phyloP scores from a whole-genome alignment of 768 basidiomycete species.

The Trametes cingulata region DNA sequence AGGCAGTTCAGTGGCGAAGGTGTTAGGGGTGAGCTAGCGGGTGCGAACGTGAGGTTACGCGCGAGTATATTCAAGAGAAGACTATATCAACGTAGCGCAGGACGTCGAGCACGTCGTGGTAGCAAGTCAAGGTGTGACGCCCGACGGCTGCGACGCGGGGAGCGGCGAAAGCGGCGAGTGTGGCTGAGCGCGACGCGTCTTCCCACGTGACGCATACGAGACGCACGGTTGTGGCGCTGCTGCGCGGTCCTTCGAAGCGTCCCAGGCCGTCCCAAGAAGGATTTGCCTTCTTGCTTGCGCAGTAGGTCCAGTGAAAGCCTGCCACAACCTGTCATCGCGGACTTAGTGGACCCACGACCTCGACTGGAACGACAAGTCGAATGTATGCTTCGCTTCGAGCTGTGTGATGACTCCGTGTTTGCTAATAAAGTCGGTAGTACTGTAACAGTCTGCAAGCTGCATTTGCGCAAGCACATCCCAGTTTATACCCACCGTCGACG shows the following conservation, averaged over 20 bases:
- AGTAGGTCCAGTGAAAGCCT: background rate
- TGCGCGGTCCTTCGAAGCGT: background rate
- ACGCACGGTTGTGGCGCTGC: background rate
- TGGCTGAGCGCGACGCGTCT: constrained; percentile 20
- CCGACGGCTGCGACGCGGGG: background rate
- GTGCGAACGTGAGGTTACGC: background rate
- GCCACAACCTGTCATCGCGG: background rate
- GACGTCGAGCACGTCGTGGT: background rate
- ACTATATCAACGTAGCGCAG: background rate
- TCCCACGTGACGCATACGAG: constrained; percentile 12
- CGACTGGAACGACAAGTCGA: too few relatives aligned
- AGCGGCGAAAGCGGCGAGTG: background rate
- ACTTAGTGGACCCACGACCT: background rate
- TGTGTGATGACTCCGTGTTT: too few relatives aligned
- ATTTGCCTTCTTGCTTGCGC: background rate
- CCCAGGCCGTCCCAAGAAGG: background rate
- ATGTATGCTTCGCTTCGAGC: too few relatives aligned
- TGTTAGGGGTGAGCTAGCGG: background rate
- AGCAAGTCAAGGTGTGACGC: background rate
- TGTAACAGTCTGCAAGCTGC: too few relatives aligned
- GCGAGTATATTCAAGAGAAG: too few relatives aligned
- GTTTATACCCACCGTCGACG: too few relatives aligned
- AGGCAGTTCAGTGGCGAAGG: background rate
- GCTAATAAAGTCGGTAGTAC: too few relatives aligned
- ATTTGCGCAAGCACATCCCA: too few relatives aligned